Conservation (phyloP, 1,284 basidiomycete genomes). For the Lentinula novae-zelandiae region DNA sequence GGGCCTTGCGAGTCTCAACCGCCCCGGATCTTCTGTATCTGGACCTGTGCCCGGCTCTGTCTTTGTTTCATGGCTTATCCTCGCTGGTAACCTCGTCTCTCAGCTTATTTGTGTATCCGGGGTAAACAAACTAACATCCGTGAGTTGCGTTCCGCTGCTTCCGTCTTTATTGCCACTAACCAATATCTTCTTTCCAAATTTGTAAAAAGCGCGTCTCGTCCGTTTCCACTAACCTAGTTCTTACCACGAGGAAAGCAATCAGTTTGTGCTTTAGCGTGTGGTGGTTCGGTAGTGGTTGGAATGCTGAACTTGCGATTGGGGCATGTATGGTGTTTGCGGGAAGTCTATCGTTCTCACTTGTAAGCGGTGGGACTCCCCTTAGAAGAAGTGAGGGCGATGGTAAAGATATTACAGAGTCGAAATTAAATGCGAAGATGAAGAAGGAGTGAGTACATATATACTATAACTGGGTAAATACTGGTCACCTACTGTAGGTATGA, state of each 20-base stretch:
- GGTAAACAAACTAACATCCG: slow-evolving; percentile 80
- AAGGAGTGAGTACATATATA: neutral
- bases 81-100: slow-evolving; percentile 71
- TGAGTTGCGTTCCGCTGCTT: slow-evolving; percentile 29
- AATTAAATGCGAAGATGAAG: neutral
- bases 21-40: slow-evolving; percentile 8
- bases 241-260: slow-evolving; percentile 68
- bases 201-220: slow-evolving; percentile 60
- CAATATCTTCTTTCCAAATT: neutral
- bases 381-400: neutral
- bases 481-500: neutral
- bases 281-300: slow-evolving; percentile 73
- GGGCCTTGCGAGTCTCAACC: slow-evolving; percentile 45
- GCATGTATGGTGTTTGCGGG: slow-evolving; percentile 66
- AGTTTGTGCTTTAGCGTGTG: slow-evolving; percentile 72
- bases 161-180: neutral
- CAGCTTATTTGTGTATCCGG: slow-evolving; percentile 87
- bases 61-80: slow-evolving; percentile 42
- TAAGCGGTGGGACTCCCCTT: neutral
- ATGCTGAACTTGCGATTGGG: slow-evolving; percentile 53
- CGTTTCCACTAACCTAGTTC: slow-evolving; percentile 68
- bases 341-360: slow-evolving; percentile 48
- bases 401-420: neutral
- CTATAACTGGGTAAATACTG: neutral
- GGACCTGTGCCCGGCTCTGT: slow-evolving; percentile 6